These are phyloP conservation scores for Phialocephala subalpina DNA, from an alignment of 2,329 filamentous ascomycete genomes.

Conservation along the genomic window DNA sequence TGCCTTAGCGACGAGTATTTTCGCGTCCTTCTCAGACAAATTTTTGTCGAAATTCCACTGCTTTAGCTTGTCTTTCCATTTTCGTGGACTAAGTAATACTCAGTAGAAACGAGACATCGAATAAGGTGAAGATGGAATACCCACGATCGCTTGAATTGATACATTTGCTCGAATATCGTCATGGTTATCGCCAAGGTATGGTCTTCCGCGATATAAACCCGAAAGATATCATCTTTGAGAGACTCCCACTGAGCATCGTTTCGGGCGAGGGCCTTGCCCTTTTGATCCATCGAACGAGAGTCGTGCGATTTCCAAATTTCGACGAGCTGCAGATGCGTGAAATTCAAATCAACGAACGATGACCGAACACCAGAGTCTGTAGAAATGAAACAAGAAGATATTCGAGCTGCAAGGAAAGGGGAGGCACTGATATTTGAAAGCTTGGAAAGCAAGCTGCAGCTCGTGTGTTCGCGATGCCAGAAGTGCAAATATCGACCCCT, in stretches of 20 bases:
- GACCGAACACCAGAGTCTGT: too few relatives aligned
- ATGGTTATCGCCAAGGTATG: slow-evolving; percentile 12
- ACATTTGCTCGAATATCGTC: slow-evolving; percentile 2
- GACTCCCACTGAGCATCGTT: slow-evolving; percentile 9
- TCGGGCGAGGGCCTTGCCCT: background rate
- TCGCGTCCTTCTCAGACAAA: slow-evolving; percentile 7
- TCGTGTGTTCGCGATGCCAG: too few relatives aligned
- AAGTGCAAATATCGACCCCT: too few relatives aligned
- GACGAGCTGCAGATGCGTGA: too few relatives aligned
- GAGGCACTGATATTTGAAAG: too few relatives aligned
- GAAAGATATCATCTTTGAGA: background rate
- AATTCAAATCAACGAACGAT: too few relatives aligned
- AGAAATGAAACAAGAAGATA: too few relatives aligned
- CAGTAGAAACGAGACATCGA: background rate
- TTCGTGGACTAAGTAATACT: slow-evolving; percentile 9
- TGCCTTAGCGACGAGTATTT: slow-evolving; percentile 4
- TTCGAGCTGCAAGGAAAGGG: too few relatives aligned
- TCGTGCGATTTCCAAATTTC: too few relatives aligned
- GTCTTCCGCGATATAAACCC: background rate
- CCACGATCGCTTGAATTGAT: slow-evolving; percentile 6
- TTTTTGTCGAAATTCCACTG: slow-evolving; percentile 12
- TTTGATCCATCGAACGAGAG: too few relatives aligned
- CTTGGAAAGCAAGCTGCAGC: too few relatives aligned
- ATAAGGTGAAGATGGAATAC: background rate
- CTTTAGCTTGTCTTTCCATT: slow-evolving; percentile 14